Conservation (phyloP, 345 rosid species). For the Aethionema arabicum region DNA sequence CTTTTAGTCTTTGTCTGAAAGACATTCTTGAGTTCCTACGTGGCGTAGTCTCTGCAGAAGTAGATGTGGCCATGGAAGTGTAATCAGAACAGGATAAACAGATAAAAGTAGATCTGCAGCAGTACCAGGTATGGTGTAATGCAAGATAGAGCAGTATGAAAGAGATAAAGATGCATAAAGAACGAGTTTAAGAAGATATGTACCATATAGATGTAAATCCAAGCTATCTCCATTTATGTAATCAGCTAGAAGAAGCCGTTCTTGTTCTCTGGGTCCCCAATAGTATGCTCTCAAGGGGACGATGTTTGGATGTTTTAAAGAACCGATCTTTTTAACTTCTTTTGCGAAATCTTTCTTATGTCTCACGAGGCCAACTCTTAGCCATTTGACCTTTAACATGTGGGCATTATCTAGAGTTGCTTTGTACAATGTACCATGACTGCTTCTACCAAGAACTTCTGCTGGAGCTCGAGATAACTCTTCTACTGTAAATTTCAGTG, state of each 20-base stretch:
- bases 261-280: constrained; percentile 97
- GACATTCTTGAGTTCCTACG: constrained; percentile 60
- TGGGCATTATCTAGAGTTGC: constrained; percentile 82
- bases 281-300: constrained; percentile 86
- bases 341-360: constrained; percentile 86
- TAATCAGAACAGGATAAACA: too few species aligned
- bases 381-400: constrained; percentile 90
- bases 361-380: constrained; percentile 88
- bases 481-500: constrained; percentile 81
- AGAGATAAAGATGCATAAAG: too few species aligned
- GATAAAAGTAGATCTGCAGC: too few species aligned
- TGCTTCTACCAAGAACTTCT: constrained; percentile 97
- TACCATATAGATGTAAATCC: constrained; percentile 91
- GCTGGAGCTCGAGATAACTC: constrained; percentile 96
- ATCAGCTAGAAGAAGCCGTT: constrained; percentile 85
- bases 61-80: neutral
- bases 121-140: too few species aligned
- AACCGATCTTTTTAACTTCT: constrained; percentile 84
- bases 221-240: constrained; percentile 84
- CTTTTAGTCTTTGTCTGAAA: constrained; percentile 62
- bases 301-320: constrained; percentile 66
- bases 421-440: constrained; percentile 90
- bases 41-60: constrained; percentile 64
- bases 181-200: constrained; percentile 26
- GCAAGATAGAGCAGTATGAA: too few species aligned